Conservation (phyloP, 2,329 filamentous ascomycete species). For the Hymenoscyphus linearis region DNA sequence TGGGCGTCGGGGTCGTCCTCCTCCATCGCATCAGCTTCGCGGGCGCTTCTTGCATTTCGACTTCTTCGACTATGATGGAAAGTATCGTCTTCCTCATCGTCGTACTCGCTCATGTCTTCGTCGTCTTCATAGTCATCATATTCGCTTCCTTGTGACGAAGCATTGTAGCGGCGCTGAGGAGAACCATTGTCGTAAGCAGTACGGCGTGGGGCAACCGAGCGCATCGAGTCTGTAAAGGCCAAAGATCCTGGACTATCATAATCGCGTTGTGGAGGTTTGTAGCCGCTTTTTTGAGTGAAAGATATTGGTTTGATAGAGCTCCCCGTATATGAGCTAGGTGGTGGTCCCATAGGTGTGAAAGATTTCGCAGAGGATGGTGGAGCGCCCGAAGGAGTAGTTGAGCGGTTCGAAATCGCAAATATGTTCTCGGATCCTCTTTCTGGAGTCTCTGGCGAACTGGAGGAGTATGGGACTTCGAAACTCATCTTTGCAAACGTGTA, state of each 20-base stretch:
- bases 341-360: constrained; percentile 51
- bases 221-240: constrained; percentile 16
- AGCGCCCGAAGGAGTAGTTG: constrained; percentile 52
- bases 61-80: constrained; percentile 35
- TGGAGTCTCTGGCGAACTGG: constrained; percentile 35
- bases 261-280: constrained; percentile 16
- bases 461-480: constrained; percentile 28
- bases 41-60: constrained; percentile 30
- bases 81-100: constrained; percentile 36
- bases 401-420: constrained; percentile 36
- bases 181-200: constrained; percentile 46
- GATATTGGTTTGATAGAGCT: constrained; percentile 40
- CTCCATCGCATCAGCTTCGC: constrained; percentile 34
- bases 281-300: constrained; percentile 33
- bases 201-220: constrained; percentile 33
- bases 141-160: constrained; percentile 33
- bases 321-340: constrained; percentile 45
- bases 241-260: constrained; percentile 22
- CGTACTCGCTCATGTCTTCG: constrained; percentile 32
- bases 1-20: constrained; percentile 36
- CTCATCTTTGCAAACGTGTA: constrained; percentile 15
- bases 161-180: constrained; percentile 17
- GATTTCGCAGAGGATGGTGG: constrained; percentile 47
- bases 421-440: constrained; percentile 25
- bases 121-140: constrained; percentile 39